Base-by-base conservation (phyloP, 1,284 basidiomycete species). In the Cronartium ribicola region DNA sequence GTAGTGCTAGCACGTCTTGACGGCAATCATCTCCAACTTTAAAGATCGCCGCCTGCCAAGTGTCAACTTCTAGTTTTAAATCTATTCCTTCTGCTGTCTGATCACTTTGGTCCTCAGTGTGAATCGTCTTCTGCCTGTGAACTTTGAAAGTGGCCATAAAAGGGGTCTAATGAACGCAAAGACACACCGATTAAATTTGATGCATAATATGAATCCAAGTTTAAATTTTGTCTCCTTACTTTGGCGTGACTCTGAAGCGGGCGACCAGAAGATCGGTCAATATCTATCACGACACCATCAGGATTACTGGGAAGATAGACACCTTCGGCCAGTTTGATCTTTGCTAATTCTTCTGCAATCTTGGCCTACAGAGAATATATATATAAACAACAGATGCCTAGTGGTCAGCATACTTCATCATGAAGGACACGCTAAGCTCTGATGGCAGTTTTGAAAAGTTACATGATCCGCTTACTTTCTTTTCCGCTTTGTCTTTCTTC, bases 91-190 rank as follows among this genome's bases (percentile, higher is more conserved):
- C 83, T 10, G 40, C 59, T 14, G 36, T 46, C 41, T 36, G 10
- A 76, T 91, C 81, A 8, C 86, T 87, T 70, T 92, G 89, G 0
- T 88, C 87, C 77, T 90, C 84, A 76, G 87, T 83, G 41, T 90
- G 82, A 14, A 87, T 85, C 17, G 87, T 81, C 11, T 85, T 85
- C 77, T 91, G 88, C 81, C 93, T 94, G 76, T 90, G 87, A 22
- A 99, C 96, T 84, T 95, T 96, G 86, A 99, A 99, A 0, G 96
- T 98, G 0, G 96, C 96, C 96, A 99, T 98, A 84, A 98, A 99
- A 0, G 96, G 96, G 4, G 96, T 94, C 92, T 94, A 76, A 3
- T 29, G 40, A 60, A 29, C 63, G 46, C 39, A 51, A 14, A 22
- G 43, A 13, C 6, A 29, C 29, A 36, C 41, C 4, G 22, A 14